Conservation (phyloP, 2,329 filamentous ascomycete species). For the Xylariaceae sp. region DNA sequence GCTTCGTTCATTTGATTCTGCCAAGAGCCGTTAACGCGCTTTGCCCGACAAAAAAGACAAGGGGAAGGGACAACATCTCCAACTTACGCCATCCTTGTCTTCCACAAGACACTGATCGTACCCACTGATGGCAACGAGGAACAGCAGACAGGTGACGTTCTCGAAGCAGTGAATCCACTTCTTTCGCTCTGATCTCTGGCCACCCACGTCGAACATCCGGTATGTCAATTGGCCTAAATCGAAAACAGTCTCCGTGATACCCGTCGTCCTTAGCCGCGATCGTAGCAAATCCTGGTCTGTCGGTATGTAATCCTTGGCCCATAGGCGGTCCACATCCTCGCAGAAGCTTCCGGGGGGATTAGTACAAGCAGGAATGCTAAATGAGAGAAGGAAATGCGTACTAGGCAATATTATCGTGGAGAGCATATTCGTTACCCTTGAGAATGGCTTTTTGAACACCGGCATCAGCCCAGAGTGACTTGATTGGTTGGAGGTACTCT, state of each 20-base stretch:
- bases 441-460: constrained; percentile 83
- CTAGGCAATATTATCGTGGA: constrained; percentile 95
- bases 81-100: constrained; percentile 86
- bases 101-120: constrained; percentile 96
- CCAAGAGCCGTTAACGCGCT: constrained; percentile 7
- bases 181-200: constrained; percentile 87
- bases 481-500: constrained; percentile 76
- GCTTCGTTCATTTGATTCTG: constrained; percentile 91
- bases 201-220: constrained; percentile 94
- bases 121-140: constrained; percentile 90
- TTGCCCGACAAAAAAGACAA: background rate
- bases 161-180: constrained; percentile 98
- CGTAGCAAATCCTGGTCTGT: constrained; percentile 92
- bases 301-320: constrained; percentile 73
- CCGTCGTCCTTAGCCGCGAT: constrained; percentile 83
- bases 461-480: constrained; percentile 73
- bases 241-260: constrained; percentile 93
- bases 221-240: constrained; percentile 89
- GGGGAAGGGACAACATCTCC: background rate
- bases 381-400: constrained; percentile 54
- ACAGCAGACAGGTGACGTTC: constrained; percentile 85
- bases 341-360: constrained; percentile 62
- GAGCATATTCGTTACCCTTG: constrained; percentile 92
- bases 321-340: constrained; percentile 67
- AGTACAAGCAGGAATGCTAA: constrained; percentile 7